These are phyloP conservation scores for Didymella keratinophila DNA, from an alignment of 2,329 filamentous ascomycete genomes.

Conservation along the genomic window DNA sequence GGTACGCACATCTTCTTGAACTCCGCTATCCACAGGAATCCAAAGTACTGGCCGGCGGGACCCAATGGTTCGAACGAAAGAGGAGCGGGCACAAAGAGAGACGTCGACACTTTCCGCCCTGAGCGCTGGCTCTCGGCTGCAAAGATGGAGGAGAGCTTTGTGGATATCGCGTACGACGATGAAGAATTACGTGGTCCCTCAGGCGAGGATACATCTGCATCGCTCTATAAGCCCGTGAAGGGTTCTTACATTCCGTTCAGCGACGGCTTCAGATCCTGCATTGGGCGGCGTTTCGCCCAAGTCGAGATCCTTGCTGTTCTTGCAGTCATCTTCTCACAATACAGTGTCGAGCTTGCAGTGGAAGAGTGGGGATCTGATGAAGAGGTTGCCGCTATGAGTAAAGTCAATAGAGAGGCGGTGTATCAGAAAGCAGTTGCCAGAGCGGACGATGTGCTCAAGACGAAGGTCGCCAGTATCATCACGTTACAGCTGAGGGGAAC, in stretches of 20 bases:
- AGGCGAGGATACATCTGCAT: constrained; percentile 67
- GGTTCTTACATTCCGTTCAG: constrained; percentile 65
- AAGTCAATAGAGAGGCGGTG: constrained; percentile 61
- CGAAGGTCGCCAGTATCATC: constrained; percentile 67
- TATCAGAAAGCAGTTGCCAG: constrained; percentile 69
- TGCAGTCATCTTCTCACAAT: constrained; percentile 62
- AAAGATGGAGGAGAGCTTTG: constrained; percentile 35
- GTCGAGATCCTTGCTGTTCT: constrained; percentile 64
- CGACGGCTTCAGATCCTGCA: constrained; percentile 63
- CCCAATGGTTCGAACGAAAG: constrained; percentile 43
- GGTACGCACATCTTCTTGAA: constrained; percentile 64
- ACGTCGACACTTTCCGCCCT: constrained; percentile 73
- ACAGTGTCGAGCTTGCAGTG: constrained; percentile 75
- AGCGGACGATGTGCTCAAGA: constrained; percentile 61
- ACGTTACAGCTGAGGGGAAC: constrained; percentile 72
- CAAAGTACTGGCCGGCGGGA: constrained; percentile 72
- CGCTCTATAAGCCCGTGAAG: constrained; percentile 61
- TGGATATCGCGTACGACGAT: constrained; percentile 53
- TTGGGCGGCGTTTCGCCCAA: constrained; percentile 65
- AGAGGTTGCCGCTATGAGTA: constrained; percentile 51
- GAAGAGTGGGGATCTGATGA: constrained; percentile 55
- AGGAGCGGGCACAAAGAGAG: constrained; percentile 38
- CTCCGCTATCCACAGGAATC: constrained; percentile 69
- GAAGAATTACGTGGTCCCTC: constrained; percentile 67
- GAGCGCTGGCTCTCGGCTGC: constrained; percentile 71